These are phyloP conservation scores for Vaccinium macrocarpon DNA, from an alignment of 148 eudicot species.

Conservation along the genomic window DNA sequence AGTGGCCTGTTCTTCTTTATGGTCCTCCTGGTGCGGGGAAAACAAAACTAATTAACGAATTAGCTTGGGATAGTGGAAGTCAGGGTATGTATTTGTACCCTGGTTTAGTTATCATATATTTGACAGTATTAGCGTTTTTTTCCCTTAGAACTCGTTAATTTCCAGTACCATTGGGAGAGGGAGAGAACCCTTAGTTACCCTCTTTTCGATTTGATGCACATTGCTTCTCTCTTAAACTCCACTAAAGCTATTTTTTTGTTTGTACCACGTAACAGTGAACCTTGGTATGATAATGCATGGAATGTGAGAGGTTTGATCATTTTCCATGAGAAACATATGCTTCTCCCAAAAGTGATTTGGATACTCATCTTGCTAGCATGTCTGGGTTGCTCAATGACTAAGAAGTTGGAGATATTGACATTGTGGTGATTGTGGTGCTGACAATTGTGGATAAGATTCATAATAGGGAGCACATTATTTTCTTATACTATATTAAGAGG, in stretches of 20 bases:
- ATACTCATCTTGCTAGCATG: not conserved
- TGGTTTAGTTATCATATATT: not conserved
- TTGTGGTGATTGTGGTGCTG: not conserved
- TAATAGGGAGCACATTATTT: not conserved
- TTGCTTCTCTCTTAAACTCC: not conserved
- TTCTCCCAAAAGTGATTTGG: not conserved
- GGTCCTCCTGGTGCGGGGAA: slow-evolving; percentile 94
- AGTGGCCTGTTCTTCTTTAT: slow-evolving; percentile 95
- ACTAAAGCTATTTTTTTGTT: not conserved
- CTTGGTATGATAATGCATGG: not conserved
- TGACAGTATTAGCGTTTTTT: not conserved
- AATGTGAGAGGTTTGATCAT: not conserved
- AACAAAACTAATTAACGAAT: slow-evolving; percentile 66
- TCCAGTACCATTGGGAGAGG: not conserved
- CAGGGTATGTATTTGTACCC: slow-evolving; percentile 44
- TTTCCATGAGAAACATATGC: not conserved
- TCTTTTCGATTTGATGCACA: not conserved
- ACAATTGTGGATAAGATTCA: not conserved
- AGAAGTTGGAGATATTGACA: not conserved
- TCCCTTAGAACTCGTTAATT: not conserved
- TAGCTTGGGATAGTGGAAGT: slow-evolving; percentile 61
- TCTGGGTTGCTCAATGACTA: not conserved
- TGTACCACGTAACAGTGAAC: not conserved
- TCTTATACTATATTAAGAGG: not conserved
- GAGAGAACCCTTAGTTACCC: not conserved